These are phyloP conservation scores for Gymnopilus dilepis DNA, from an alignment of 768 basidiomycete species.

Conservation along the genomic window DNA sequence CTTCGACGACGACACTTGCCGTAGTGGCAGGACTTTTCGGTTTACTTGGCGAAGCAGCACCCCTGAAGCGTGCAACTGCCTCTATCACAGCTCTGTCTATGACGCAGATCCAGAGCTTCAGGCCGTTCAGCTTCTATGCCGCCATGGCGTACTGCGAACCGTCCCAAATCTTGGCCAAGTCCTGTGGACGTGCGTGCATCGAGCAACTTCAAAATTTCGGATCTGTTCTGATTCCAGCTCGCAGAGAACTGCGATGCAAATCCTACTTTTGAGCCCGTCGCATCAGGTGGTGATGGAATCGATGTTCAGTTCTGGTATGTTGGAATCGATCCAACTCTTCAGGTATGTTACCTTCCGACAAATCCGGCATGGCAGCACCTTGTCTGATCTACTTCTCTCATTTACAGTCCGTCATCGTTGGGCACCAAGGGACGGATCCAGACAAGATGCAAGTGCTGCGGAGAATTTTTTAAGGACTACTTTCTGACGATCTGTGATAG, in stretches of 20 bases:
- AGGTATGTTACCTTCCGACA: slow-evolving; percentile 23
- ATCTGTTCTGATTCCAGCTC: not conserved
- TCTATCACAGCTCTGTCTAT: slow-evolving; percentile 41
- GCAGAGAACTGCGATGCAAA: slow-evolving; percentile 53
- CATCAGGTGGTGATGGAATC: slow-evolving; percentile 54
- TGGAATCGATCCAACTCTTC: slow-evolving; percentile 42
- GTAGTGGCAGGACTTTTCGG: slow-evolving; percentile 2
- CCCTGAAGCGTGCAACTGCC: slow-evolving; percentile 13
- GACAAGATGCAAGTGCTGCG: slow-evolving; percentile 36
- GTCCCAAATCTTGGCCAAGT: slow-evolving; percentile 49
- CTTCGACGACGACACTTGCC: slow-evolving; percentile 1
- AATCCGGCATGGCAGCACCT: not conserved
- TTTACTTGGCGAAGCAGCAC: slow-evolving; percentile 12
- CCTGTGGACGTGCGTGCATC: slow-evolving; percentile 49
- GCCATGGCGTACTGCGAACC: slow-evolving; percentile 55
- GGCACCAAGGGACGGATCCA: slow-evolving; percentile 42
- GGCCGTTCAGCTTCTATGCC: slow-evolving; percentile 56
- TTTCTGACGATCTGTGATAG: slow-evolving; percentile 27
- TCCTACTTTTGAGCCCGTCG: slow-evolving; percentile 50
- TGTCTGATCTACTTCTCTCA: not conserved
- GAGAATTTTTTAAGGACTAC: not conserved
- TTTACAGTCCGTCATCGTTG: slow-evolving; percentile 40
- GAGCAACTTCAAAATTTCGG: not conserved
- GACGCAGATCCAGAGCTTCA: slow-evolving; percentile 47
- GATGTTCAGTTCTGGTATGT: slow-evolving; percentile 53